Base-by-base conservation (phyloP, 2,329 filamentous ascomycete species). In the Fusarium sp. region DNA sequence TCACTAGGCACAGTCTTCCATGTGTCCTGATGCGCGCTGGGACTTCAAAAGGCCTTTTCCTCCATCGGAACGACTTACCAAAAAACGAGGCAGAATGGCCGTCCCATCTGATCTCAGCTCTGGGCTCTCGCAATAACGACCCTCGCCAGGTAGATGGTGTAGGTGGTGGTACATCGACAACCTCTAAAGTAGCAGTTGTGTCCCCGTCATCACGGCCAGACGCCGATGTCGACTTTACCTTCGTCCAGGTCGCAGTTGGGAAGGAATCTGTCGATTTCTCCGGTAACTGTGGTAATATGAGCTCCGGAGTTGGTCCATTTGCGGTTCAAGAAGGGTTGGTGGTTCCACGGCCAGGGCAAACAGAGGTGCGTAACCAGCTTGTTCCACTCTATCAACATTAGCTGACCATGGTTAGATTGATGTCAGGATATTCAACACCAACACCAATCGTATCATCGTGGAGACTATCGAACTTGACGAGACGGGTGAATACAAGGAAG, bases 221-320 rank as follows among this genome's bases (percentile, higher is more conserved):
- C 16, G 82, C 82, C 2, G 86, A 91, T 63, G 80, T 91, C 9
- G 87, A 91, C 52, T 91, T 88, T 70, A 91, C 89, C 0, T 91
- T 91, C 70, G 85, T 90, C 0, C 88, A 89, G 50, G 81, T 91
- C 2, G 88, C 87, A 0, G 84, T 91, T 50, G 85, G 87, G 23
- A 83, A 85, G 52, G 82, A 82, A 6, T 80, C 83, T 9, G 82
- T 91, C 3, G 89, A 91, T 66, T 82, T 88, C 41, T 86, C 85
- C 0, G 87, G 89, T 2, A 91, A 90, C 62, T 91, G 89, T 70
- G 89, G 89, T 6, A 91, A 91, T 66, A 88, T 91, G 83, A 86
- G 81, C n/a, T 83, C 85, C 16, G 87, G 85, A 0, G 84, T 91
- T 31, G 89, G 88, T 0, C 88, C 89, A 0, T 90, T 88, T 73